Evolutionary conservation across 495 filamentous ascomycete genomes (phyloP).

Genomic region (Talaromyces ruber): DNA sequence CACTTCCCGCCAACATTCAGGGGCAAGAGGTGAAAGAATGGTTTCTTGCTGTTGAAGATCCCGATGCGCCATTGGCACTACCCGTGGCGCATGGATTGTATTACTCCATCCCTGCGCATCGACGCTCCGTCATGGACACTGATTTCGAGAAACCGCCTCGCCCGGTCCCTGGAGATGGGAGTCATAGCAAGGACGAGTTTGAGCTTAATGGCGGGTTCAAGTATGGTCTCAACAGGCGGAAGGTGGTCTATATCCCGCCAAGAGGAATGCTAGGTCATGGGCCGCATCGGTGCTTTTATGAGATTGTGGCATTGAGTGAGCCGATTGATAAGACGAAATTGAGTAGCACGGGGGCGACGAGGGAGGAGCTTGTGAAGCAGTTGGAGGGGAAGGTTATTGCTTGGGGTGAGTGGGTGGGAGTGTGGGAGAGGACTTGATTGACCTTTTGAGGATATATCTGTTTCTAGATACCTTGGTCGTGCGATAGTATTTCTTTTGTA

Average conservation of each 20-base stretch:
- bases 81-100: slow-evolving; percentile 41
- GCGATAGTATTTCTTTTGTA: neutral
- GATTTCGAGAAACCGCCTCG: slow-evolving; percentile 23
- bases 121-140: slow-evolving; percentile 22
- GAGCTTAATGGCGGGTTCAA: slow-evolving; percentile 35
- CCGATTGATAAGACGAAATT: slow-evolving; percentile 23
- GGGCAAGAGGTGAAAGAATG: slow-evolving; percentile 29
- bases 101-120: slow-evolving; percentile 29
- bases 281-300: slow-evolving; percentile 42
- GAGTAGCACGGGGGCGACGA: slow-evolving; percentile 18
- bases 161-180: neutral
- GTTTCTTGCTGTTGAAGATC: slow-evolving; percentile 40
- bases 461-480: neutral
- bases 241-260: slow-evolving; percentile 29
- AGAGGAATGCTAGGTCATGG: slow-evolving; percentile 37
- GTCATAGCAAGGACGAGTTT: neutral
- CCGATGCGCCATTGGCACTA: slow-evolving; percentile 37
- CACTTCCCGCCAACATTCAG: slow-evolving; percentile 14
- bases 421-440: slow-evolving; percentile 30
- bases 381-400: slow-evolving; percentile 38
- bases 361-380: slow-evolving; percentile 27
- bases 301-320: slow-evolving; percentile 36
- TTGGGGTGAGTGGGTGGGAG: slow-evolving; percentile 45
- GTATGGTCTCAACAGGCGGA: slow-evolving; percentile 32
- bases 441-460: neutral